Evolutionary conservation across 257 asterid genomes (phyloP), one percentile per base, ranked within the genome.

Genomic region (Solanum tarijense): DNA sequence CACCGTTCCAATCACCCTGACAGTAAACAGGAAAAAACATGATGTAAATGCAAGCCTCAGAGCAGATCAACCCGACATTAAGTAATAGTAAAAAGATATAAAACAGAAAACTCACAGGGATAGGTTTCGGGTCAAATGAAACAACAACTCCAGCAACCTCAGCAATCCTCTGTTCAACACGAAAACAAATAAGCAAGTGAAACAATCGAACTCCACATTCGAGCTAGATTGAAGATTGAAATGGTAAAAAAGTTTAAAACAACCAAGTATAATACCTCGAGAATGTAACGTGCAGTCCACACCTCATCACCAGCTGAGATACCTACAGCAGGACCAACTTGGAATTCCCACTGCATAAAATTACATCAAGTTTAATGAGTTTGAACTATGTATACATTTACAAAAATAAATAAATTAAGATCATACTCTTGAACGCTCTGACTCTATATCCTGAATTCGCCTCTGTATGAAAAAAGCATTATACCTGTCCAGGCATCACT

Each of bases 1-100:
- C 99, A 35, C 99, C 98, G 18, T 96, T 96, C 98, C 98, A 96
- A 86, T 97, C 98, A 12, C 99, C 99, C 98, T 96, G 89, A 43
- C 0, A 76, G 14, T 12, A 25, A 43, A 48, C 36, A 23, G 36
- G 84, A 12, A 13, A 78, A 41, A 78, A 39, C 36, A 78, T n/a
- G 23, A 36, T 1, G 83, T 39, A 38, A 76, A 76, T n/a, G 21
- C 55, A 76, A 20, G 23, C 12, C 5, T 76, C 20, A 36, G 52
- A 41, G n/a, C 34, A 31, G 21, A 32, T 69, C 11, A 71, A 38
- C 38, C 12, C 32, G 16, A 34, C 81, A 31, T 41, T 36, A 35
- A 55, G 7, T 35, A 12, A 73, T 4, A 8, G 1, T 9, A 86
- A 36, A 27, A 82, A 31, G 29, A 36, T 69, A 66, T 0, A 16